Evolutionary conservation across 2,329 filamentous ascomycete species (phyloP), one percentile per base, ranked within the genome.

Genomic region (Aspergillus pseudonomiae): DNA sequence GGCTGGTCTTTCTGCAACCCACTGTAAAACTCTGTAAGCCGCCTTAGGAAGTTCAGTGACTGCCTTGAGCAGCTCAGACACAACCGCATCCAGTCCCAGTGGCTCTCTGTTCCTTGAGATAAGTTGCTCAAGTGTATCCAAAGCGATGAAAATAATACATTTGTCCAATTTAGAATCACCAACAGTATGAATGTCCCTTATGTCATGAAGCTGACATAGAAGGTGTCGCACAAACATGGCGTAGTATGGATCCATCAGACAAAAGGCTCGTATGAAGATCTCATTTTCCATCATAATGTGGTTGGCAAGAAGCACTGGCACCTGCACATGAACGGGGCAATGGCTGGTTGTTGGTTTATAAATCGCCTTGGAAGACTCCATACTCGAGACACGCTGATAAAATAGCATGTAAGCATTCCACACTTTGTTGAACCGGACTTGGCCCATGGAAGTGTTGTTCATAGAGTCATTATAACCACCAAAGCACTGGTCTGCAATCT

Each of bases 401-500:
- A 99, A 98, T 10, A 99, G 85, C 92, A 99, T 98, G 77, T 99
- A 99, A 14, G 94, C 95, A 75, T 93, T 98, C 82, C 90, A 81
- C 5, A 86, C 85, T 77, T 94, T 94, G 70, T 89, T 86, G 67
- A 85, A 88, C 0, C 81, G 68, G 21, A 82, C 74, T 34, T 75
- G 73, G 21, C 64, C 80, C 79, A 70, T 81, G 78, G 57, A 70
- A 73, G 64, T 85, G 80, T 71, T 82, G 80, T 65, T 84, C 70
- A 63, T 80, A 10, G 84, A 81, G 63, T 84, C 84, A 63, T 90
- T 88, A 5, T 81, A 74, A 1, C 92, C 92, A n/a, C 92, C 92
- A 79, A 93, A 97, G 70, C 94, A 95, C 48, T 89, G 86, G 60
- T 85, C 84, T 64, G 91, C 88, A 79, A 98, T 90, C 26, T 88